Conservation (phyloP, 805 yeast genomes). For the Candida odintsovae region DNA sequence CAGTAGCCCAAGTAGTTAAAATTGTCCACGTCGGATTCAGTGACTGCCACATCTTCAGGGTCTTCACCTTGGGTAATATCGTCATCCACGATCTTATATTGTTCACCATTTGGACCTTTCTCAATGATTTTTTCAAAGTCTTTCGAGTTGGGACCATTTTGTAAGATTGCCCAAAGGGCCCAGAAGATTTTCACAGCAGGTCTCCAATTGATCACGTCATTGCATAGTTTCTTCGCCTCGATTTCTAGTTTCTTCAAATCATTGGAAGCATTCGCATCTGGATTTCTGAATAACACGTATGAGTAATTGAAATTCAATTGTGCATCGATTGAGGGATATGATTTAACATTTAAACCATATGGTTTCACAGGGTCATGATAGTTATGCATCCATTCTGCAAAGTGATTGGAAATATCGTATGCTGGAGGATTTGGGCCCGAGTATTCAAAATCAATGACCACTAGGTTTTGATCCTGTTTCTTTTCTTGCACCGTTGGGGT, state of each 20-base stretch:
- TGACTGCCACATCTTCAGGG: slow-evolving; percentile 25
- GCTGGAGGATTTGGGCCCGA: slow-evolving; percentile 89
- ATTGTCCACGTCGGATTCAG: slow-evolving; percentile 42
- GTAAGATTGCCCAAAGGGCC: slow-evolving; percentile 91
- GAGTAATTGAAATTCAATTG: slow-evolving; percentile 66
- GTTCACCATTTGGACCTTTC: slow-evolving; percentile 53
- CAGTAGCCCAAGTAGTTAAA: slow-evolving; percentile 78
- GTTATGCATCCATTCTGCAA: slow-evolving; percentile 96
- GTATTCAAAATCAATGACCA: slow-evolving; percentile 95
- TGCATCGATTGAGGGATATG: slow-evolving; percentile 65
- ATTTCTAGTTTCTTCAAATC: slow-evolving; percentile 28
- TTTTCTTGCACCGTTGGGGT: slow-evolving; percentile 33
- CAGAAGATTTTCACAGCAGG: slow-evolving; percentile 74
- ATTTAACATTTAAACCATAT: slow-evolving; percentile 46
- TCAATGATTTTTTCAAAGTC: slow-evolving; percentile 26
- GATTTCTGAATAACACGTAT: slow-evolving; percentile 56
- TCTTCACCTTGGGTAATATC: slow-evolving; percentile 23
- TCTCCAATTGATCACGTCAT: slow-evolving; percentile 73
- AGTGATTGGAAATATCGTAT: slow-evolving; percentile 87
- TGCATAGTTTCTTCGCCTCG: slow-evolving; percentile 46
- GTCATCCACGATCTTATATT: slow-evolving; percentile 30
- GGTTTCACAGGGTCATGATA: slow-evolving; percentile 46
- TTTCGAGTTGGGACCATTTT: slow-evolving; percentile 41
- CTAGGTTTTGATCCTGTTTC: slow-evolving; percentile 64
- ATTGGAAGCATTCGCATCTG: slow-evolving; percentile 15